Base-by-base conservation (phyloP, 371 early-diverging fungal genomes). In the Conidiobolus coronatus region DNA sequence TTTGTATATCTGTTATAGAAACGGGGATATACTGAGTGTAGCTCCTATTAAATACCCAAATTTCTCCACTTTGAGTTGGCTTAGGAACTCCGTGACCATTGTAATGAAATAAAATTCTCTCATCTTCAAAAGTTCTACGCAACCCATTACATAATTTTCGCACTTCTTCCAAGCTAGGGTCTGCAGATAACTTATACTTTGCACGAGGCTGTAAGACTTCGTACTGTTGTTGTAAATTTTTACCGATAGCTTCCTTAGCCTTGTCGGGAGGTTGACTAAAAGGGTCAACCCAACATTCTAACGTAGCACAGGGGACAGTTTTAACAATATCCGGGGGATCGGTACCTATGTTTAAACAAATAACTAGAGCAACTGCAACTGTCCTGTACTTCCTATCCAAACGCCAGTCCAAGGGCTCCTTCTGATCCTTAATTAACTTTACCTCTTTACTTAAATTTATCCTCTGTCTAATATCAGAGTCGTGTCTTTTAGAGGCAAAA, bases 1-100 rank as follows among this genome's bases (percentile, higher is more conserved):
- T 70, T 61, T 90, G 87, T 36, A 96, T 59, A 59, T 93, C 92
- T 57, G 78, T 70, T 14, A 91, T 63, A 15, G 82, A 80, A 4
- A 93, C 81, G 2, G 95, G 97, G 45, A 96, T 86, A 65, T 96
- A 96, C 65, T 96, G 95, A 15, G 94, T 92, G 66, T 86, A 94
- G 50, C 75, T 77, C 52, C 84, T 80, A 68, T 96, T 94, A 55
- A 94, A 96, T 34, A 90, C 94, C 97, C 97, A 96, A 36, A 94
- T 78, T 59, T 96, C 97, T 38, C 97, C 97, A 52, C 84, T 85
- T 4, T 71, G 60, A 1, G 95, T 92, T 3, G 95, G 93, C 48
- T 80, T 81, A 12, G 97, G 97, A 15, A 96, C 95, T 40, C 97
- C 97, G 51, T 94, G 94, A 14, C 97, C 97, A 51, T 96, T 96